Conservation (phyloP, 345 rosid species). For the Fremontodendron californicum region DNA sequence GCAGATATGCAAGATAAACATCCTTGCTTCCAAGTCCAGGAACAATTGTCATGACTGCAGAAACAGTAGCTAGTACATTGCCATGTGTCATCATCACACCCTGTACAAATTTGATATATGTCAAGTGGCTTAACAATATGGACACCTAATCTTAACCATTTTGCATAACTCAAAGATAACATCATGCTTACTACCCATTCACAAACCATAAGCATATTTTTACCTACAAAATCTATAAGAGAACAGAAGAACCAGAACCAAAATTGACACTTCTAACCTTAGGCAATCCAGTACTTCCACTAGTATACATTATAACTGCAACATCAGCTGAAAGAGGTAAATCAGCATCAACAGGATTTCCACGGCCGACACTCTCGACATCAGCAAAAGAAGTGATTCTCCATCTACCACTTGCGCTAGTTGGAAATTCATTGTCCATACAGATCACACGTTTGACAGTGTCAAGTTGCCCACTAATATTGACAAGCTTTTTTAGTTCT, state of each 20-base stretch:
- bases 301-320: conserved; percentile 98
- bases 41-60: conserved; percentile 91
- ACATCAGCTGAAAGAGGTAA: conserved; percentile 75
- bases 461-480: conserved; percentile 84
- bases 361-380: conserved; percentile 69
- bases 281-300: conserved; percentile 98
- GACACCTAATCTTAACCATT: neutral
- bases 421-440: conserved; percentile 76
- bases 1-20: conserved; percentile 83
- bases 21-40: conserved; percentile 81
- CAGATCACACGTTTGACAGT: conserved; percentile 79
- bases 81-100: conserved; percentile 95
- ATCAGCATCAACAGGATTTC: conserved; percentile 63
- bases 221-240: neutral
- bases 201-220: neutral
- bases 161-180: neutral
- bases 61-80: conserved; percentile 89
- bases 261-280: conserved; percentile 53
- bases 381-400: conserved; percentile 48
- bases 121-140: neutral
- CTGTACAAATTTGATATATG: neutral
- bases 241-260: conserved; percentile 1
- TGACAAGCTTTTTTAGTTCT: conserved; percentile 81
- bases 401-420: conserved; percentile 59
- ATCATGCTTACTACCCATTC: neutral